Evolutionary conservation across 331 rosid species (phyloP).

Genomic region (Quercus tomentella): DNA sequence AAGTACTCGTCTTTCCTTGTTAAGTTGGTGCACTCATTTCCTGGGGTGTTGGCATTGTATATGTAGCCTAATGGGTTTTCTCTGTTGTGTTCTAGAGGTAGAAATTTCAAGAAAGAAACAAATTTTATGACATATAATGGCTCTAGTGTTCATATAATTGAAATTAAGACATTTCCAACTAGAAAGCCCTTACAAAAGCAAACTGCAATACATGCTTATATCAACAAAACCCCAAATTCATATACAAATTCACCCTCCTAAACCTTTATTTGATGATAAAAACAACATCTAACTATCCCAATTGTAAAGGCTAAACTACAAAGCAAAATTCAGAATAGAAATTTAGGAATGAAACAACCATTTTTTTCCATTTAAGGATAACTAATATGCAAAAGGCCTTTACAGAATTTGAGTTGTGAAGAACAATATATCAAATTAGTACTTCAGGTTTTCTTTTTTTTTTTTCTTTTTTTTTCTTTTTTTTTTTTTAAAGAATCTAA

Average conservation of each 20-base stretch:
- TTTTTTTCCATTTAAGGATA: background rate
- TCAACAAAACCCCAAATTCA: background rate
- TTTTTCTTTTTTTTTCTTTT: too few relatives aligned
- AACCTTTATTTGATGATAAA: constrained; percentile 10
- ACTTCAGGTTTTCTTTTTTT: background rate
- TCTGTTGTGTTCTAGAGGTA: background rate
- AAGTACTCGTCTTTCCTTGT: constrained; percentile 58
- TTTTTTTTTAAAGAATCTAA: background rate
- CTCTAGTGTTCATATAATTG: background rate
- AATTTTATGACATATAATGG: background rate
- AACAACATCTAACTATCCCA: constrained; percentile 20
- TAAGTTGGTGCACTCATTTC: constrained; percentile 34
- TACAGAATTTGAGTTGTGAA: constrained; percentile 3
- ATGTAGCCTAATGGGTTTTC: background rate
- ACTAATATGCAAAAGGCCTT: constrained; percentile 7
- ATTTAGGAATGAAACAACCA: background rate
- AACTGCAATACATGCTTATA: background rate
- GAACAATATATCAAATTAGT: background rate
- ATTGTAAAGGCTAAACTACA: background rate
- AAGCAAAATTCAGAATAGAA: constrained; percentile 11
- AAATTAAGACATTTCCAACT: background rate
- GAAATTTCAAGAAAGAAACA: background rate
- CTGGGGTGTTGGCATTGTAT: background rate
- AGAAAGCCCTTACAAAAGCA: background rate
- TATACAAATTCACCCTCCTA: background rate